These are phyloP conservation scores for Nicotiana obtusifolia DNA, from an alignment of 257 asterid species.

Conservation along the genomic window DNA sequence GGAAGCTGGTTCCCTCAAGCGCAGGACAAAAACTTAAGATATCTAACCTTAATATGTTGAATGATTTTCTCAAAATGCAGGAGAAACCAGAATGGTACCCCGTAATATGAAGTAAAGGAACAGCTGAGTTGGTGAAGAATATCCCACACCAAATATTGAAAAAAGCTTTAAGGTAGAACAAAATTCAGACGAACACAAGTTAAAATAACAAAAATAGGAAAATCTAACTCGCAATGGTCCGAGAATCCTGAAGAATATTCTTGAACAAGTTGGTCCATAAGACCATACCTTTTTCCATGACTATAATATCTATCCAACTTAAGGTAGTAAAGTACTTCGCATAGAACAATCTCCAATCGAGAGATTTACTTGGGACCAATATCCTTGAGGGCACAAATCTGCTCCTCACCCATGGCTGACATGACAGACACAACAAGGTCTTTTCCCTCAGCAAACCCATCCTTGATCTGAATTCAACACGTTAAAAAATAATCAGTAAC, in stretches of 20 bases:
- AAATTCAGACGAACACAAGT: conserved; percentile 3
- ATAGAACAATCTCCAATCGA: neutral
- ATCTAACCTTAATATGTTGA: neutral
- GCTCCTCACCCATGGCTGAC: conserved; percentile 99
- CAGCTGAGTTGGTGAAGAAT: neutral
- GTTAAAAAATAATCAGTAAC: neutral
- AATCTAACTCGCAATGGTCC: neutral
- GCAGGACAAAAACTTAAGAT: neutral
- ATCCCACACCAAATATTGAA: neutral
- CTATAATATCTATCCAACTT: neutral
- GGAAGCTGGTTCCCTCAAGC: too few relatives aligned
- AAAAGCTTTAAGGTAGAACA: neutral
- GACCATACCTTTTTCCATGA: neutral
- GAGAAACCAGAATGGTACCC: neutral
- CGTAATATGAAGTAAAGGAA: neutral
- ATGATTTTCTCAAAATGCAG: neutral
- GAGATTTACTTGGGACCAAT: conserved; percentile 50
- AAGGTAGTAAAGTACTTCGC: conserved; percentile 1
- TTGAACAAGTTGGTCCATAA: neutral
- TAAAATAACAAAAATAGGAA: neutral
- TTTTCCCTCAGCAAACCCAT: conserved; percentile 82
- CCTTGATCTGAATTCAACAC: conserved; percentile 49
- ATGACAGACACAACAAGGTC: conserved; percentile 87
- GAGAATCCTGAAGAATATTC: neutral
- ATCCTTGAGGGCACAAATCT: conserved; percentile 80